Evolutionary conservation across 2,329 filamentous ascomycete genomes (phyloP), one percentile per base, ranked within the genome.

Genomic region (Teratosphaeria epicoccoides): DNA sequence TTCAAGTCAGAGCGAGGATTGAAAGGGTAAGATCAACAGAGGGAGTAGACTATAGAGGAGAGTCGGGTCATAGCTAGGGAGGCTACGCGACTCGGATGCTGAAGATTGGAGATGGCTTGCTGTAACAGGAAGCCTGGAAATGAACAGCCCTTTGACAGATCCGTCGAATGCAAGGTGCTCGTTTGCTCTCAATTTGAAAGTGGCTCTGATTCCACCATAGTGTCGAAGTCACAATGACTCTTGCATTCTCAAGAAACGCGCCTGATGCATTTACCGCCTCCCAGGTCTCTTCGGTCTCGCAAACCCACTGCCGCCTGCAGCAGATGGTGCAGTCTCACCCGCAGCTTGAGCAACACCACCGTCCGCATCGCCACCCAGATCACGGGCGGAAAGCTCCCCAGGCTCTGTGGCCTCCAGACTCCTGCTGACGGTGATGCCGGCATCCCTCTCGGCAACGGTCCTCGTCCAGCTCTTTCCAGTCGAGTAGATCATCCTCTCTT

Each of bases 401-500:
- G 84, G 82, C 57, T 85, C 74, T 22, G 77, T 80, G 33, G 76
- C 79, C 65, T 84, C 81, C 52, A 84, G 69, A 66, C 78, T 84
- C 77, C 87, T 89, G 52, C 80, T 82, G 4, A 88, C 72, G 52
- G 73, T 75, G 48, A 91, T 63, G 0, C 82, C 83, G 1, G 80
- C 83, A 58, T 87, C 80, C 29, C 70, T 71, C 61, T 83, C 79
- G 17, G 86, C 87, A 25, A 89, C 73, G 2, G 87, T 84, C 23
- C 73, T 73, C 24, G 71, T 71, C 59, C 80, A 74, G 53, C 75
- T 78, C 51, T 66, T 67, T 46, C 62, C 60, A 50, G 78, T 79
- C 23, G 87, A 86, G 66, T 93, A 93, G 63, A 93, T 70, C 88
- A 94, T 94, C 57, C 87, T 78, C 70, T 86, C 84, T 72, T 88